Percentiles rank a stretch among this genome's conserved stretches.
Conservation (phyloP, 495 filamentous ascomycete genomes). For the Sabuloglossum arenarium region DNA sequence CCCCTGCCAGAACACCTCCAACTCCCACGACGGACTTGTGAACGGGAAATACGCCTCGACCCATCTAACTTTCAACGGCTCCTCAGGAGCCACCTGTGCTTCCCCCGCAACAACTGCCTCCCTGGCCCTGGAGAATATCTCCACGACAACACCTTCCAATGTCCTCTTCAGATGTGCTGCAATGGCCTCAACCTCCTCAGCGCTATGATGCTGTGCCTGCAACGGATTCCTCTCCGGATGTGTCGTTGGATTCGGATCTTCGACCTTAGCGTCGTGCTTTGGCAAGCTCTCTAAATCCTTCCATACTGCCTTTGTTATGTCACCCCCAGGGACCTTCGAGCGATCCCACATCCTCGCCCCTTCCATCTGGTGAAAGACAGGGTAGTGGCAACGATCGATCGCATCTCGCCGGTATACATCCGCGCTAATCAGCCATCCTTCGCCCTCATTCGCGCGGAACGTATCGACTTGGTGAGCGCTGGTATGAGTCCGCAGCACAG, state of each 20-base stretch:
- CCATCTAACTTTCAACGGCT: slow-evolving; percentile 76
- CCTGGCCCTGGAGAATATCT: slow-evolving; percentile 65
- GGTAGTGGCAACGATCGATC: slow-evolving; percentile 85
- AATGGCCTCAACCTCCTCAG: slow-evolving; percentile 63
- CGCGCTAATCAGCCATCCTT: slow-evolving; percentile 78
- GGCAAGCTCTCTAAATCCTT: slow-evolving; percentile 49
- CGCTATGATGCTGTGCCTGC: slow-evolving; percentile 50
- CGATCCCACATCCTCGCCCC: slow-evolving; percentile 83
- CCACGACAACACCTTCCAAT: slow-evolving; percentile 69
- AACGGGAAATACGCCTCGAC: slow-evolving; percentile 95
- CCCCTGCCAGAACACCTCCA: slow-evolving; percentile 87
- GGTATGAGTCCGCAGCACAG: slow-evolving; percentile 80
- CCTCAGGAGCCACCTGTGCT: slow-evolving; percentile 18
- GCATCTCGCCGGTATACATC: slow-evolving; percentile 94
- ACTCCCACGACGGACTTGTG: slow-evolving; percentile 83
- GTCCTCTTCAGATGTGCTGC: slow-evolving; percentile 76
- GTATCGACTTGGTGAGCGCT: slow-evolving; percentile 79
- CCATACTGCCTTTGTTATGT: slow-evolving; percentile 41
- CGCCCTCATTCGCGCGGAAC: slow-evolving; percentile 44
- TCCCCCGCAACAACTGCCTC: slow-evolving; percentile 28
- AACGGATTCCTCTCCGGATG: slow-evolving; percentile 69
- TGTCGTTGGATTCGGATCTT: slow-evolving; percentile 66
- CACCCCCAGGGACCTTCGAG: slow-evolving; percentile 27
- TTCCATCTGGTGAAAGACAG: slow-evolving; percentile 98
- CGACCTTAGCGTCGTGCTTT: slow-evolving; percentile 47